Evolutionary conservation across 805 yeast species (phyloP).

Genomic region (Candida pseudoglaebosa): DNA sequence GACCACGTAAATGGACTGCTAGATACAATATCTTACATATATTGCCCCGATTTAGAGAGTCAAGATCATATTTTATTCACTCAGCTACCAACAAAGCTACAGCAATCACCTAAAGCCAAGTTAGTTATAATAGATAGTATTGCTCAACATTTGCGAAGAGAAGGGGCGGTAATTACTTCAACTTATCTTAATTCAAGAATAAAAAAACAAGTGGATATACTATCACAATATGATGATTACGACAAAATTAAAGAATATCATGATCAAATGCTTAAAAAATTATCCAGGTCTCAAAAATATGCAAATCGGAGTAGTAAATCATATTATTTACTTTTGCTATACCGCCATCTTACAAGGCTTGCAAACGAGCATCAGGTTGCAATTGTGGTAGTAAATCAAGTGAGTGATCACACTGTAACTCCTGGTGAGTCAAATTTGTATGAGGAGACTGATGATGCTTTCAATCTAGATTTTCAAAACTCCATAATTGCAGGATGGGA

Average conservation of each 20-base stretch:
- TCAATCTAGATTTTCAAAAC: slow-evolving; percentile 58
- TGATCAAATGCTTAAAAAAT: slow-evolving; percentile 16
- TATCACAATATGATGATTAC: slow-evolving; percentile 11
- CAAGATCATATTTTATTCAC: slow-evolving; percentile 70
- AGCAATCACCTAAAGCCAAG: slow-evolving; percentile 34
- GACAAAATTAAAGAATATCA: slow-evolving; percentile 13
- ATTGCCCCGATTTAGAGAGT: slow-evolving; percentile 63
- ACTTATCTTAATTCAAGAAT: slow-evolving; percentile 26
- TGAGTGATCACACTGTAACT: slow-evolving; percentile 53
- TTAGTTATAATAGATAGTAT: slow-evolving; percentile 76
- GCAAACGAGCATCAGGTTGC: slow-evolving; percentile 52
- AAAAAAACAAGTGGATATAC: slow-evolving; percentile 14
- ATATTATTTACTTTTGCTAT: slow-evolving; percentile 39
- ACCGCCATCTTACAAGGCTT: slow-evolving; percentile 45
- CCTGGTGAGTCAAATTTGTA: slow-evolving; percentile 7
- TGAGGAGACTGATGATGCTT: slow-evolving; percentile 20
- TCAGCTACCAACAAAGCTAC: slow-evolving; percentile 57
- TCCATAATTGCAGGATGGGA: slow-evolving; percentile 81
- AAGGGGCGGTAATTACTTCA: slow-evolving; percentile 35
- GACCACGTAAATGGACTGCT: slow-evolving; percentile 14
- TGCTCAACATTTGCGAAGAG: slow-evolving; percentile 74
- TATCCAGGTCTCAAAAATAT: slow-evolving; percentile 19
- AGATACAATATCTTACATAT: slow-evolving; percentile 46
- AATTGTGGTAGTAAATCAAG: slow-evolving; percentile 74
- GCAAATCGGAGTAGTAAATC: slow-evolving; percentile 36